phyloP scores from a whole-genome alignment of 768 basidiomycete genomes.

The Pholiota microspora region DNA sequence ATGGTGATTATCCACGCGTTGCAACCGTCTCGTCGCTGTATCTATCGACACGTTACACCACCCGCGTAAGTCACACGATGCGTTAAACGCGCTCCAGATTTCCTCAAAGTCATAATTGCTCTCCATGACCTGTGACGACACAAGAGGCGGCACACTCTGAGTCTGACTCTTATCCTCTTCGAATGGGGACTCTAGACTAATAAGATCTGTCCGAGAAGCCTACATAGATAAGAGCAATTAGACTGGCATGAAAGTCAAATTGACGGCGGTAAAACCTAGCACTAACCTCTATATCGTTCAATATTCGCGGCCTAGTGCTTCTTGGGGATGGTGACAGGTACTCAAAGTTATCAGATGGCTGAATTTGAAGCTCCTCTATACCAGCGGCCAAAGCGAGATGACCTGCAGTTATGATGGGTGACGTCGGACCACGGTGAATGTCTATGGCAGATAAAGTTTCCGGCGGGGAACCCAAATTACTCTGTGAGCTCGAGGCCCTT shows the following conservation, averaged over 20 bases:
- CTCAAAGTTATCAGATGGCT: not conserved
- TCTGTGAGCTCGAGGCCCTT: constrained; percentile 27
- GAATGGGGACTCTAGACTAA: constrained; percentile 74
- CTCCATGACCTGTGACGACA: constrained; percentile 3
- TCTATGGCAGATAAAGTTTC: constrained; percentile 25
- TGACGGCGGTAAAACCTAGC: not conserved
- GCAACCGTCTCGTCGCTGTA: constrained; percentile 50
- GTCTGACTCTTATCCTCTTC: constrained; percentile 43
- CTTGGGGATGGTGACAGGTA: not conserved
- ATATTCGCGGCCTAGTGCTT: not conserved
- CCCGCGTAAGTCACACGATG: constrained; percentile 47
- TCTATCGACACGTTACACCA: constrained; percentile 67
- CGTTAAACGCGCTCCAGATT: constrained; percentile 54
- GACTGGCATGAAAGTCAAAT: not conserved
- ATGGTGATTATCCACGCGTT: constrained; percentile 37
- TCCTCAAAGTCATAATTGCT: constrained; percentile 43
- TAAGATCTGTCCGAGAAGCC: constrained; percentile 52
- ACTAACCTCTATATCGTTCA: not conserved
- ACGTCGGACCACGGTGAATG: constrained; percentile 6
- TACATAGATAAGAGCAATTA: constrained; percentile 16
- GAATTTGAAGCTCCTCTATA: constrained; percentile 2
- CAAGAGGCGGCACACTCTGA: constrained; percentile 19
- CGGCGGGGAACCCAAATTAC: constrained; percentile 32
- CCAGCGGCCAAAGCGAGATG: constrained; percentile 39
- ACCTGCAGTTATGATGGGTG: constrained; percentile 37